Evolutionary conservation across 345 rosid genomes (phyloP), one percentile per base, ranked within the genome.

Genomic region (Syzygium aromaticum): DNA sequence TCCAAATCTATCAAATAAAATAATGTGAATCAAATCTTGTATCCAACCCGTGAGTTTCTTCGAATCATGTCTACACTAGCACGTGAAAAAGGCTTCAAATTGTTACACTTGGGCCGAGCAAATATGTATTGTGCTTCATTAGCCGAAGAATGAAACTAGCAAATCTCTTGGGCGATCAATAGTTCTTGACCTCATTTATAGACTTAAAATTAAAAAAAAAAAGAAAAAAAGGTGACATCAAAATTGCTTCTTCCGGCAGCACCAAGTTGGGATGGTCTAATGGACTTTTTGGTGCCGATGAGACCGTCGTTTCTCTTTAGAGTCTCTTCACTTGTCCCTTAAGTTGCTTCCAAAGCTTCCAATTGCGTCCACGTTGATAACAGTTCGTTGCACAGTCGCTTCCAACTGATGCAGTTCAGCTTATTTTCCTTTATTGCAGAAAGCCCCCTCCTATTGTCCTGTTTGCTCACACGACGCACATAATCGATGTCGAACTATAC

Each of bases 11-110:
- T 67, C 12, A 17, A 30, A 67, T 17, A 3, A 17, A 73, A 9
- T n/a, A 1, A 4, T 0, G 0, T 19, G 19, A 33, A 17, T 19
- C 4, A 0, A 73, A 33, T 67, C 7, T 67, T 0, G 3, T 17
- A 67, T 3, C 1, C 1, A 64, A 0, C 2, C 13, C 13, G 0
- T 33, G 0, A 2, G 0, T 67, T 67, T 33, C 25, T 67, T 2
- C 0, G 3, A 0, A 30, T 67, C 11, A 2, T n/a, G 5, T 61
- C 46, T 30, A 30, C n/a, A n/a, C n/a, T n/a, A n/a, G n/a, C n/a
- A n/a, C n/a, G n/a, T n/a, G n/a, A n/a, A n/a, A n/a, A n/a, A 0
- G 0, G 12, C 17, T 17, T 30, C 43, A 2, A 30, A 64, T 30
- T 30, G 1, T 30, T 15, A 2, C 0, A 16, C 12, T 64, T 0